A percentile compares a stretch with the other conserved stretches of the same genome.
Evolutionary conservation across 768 basidiomycete species (phyloP).

Genomic region (Trametes cingulata): DNA sequence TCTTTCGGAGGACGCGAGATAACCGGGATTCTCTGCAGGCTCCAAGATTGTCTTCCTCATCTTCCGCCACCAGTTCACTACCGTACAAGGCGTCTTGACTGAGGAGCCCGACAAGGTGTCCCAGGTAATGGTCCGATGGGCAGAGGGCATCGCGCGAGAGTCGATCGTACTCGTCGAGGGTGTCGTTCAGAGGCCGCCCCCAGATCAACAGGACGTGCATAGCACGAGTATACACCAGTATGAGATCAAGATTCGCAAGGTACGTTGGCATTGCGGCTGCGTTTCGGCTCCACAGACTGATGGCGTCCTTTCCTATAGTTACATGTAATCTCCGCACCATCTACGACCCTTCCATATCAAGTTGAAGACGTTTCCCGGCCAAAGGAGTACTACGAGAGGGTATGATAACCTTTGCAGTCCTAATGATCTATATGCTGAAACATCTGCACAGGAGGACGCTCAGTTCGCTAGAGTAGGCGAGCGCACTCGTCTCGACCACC

Average conservation of each 20-base stretch:
- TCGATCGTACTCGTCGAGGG: slow-evolving; percentile 91
- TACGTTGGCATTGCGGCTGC: slow-evolving; percentile 33
- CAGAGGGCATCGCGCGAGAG: slow-evolving; percentile 75
- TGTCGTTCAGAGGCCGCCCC: slow-evolving; percentile 70
- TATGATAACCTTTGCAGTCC: slow-evolving; percentile 1
- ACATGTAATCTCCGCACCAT: slow-evolving; percentile 28
- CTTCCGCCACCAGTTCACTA: slow-evolving; percentile 79
- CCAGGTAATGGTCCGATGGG: slow-evolving; percentile 97
- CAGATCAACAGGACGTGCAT: slow-evolving; percentile 65
- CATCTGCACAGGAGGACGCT: slow-evolving; percentile 44
- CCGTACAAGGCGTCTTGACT: slow-evolving; percentile 82
- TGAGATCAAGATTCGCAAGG: slow-evolving; percentile 83
- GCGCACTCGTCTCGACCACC: slow-evolving; percentile 91
- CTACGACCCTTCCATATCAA: slow-evolving; percentile 32
- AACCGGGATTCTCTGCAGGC: slow-evolving; percentile 38
- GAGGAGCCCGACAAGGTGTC: slow-evolving; percentile 74
- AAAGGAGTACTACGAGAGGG: slow-evolving; percentile 15
- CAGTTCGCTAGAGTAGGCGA: slow-evolving; percentile 79
- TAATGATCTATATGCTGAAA: slow-evolving; percentile 58
- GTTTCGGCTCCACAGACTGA: neutral
- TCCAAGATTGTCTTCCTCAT: slow-evolving; percentile 93
- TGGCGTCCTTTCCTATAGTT: slow-evolving; percentile 15
- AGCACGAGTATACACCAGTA: slow-evolving; percentile 85
- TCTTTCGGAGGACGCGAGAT: neutral
- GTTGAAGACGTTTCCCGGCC: slow-evolving; percentile 33